phyloP scores from a whole-genome alignment of 257 asterid genomes.

The Solanum virginianum region DNA sequence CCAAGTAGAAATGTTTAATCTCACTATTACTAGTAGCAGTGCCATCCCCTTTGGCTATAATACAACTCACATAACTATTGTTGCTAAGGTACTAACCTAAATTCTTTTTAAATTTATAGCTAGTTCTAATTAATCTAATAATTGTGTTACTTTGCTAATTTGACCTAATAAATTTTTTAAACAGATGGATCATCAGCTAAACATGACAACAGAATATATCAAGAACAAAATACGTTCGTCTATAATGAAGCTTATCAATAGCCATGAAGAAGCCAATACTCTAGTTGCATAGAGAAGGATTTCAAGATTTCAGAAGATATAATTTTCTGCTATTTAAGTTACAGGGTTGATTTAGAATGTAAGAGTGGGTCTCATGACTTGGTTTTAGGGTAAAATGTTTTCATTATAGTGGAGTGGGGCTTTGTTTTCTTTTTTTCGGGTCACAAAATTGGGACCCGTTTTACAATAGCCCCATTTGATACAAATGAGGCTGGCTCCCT shows the following conservation, averaged over 20 bases:
- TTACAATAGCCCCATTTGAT: neutral
- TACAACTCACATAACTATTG: neutral
- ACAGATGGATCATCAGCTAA: neutral
- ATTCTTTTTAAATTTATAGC: neutral
- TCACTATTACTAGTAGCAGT: neutral
- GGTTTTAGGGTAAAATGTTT: neutral
- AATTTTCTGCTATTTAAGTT: neutral
- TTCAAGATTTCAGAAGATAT: neutral
- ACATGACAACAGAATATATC: neutral
- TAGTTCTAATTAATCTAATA: no score
- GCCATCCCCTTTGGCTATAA: neutral
- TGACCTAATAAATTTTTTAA: neutral
- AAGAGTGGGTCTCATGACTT: neutral
- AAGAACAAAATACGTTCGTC: neutral
- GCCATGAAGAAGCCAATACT: neutral
- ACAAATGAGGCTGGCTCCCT: neutral
- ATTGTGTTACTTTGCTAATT: neutral
- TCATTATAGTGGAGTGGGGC: neutral
- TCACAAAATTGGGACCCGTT: neutral
- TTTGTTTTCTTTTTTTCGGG: neutral
- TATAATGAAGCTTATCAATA: neutral
- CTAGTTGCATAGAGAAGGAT: neutral
- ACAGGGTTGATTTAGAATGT: neutral
- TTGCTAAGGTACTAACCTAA: neutral
- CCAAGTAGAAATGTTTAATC: neutral